Conservation (phyloP, 192 early-diverging fungal genomes). For the Chytriomyces hyalinus region DNA sequence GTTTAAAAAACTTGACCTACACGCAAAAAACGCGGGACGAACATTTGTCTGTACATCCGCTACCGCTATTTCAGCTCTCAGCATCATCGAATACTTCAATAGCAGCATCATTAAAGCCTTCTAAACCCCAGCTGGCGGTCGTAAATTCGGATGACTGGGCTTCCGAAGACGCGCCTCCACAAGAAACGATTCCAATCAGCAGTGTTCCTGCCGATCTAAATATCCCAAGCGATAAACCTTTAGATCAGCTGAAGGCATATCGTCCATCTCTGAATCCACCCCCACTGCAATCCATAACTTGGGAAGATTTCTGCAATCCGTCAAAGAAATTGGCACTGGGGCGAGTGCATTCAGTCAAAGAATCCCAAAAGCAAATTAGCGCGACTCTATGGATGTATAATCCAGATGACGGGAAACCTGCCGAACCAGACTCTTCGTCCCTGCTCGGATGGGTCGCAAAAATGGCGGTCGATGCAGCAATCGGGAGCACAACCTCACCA, state of each 20-base stretch:
- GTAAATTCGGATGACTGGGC: constrained; percentile 38
- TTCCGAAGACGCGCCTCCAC: constrained; percentile 30
- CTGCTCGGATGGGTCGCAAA: background rate
- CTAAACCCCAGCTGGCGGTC: background rate
- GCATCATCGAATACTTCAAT: background rate
- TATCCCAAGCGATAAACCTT: constrained; percentile 13
- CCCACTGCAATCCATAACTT: background rate
- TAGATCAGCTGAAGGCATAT: constrained; percentile 38
- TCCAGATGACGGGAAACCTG: background rate
- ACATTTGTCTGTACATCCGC: constrained; percentile 38
- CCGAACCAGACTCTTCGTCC: background rate
- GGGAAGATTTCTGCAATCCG: constrained; percentile 44
- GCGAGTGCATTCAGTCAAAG: constrained; percentile 27
- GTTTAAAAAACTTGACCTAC: constrained; percentile 45
- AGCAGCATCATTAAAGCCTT: background rate
- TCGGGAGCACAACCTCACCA: background rate
- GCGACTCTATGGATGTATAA: constrained; percentile 63
- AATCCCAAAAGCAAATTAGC: constrained; percentile 20
- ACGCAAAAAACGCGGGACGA: constrained; percentile 41
- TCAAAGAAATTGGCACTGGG: constrained; percentile 38
- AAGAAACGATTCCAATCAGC: background rate
- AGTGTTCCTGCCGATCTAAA: background rate
- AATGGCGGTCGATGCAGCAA: background rate
- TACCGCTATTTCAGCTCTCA: background rate
- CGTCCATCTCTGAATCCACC: constrained; percentile 48